Evolutionary conservation across 2,329 filamentous ascomycete genomes (phyloP), one percentile per base, ranked within the genome.

Genomic region (Hymenoscyphus fructigenus): DNA sequence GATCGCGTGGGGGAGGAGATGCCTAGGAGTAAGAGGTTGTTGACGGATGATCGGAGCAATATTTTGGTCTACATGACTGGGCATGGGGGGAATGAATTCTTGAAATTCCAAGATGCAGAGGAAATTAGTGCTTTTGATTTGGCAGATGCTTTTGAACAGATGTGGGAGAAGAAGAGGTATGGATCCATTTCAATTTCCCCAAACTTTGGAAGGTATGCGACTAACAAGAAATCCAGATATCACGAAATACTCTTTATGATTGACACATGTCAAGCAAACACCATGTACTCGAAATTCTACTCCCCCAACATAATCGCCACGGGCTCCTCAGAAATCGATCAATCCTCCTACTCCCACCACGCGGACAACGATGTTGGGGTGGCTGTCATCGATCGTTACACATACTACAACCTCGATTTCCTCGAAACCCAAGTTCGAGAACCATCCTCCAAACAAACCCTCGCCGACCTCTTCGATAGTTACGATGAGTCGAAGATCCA

Each of bases 211-310:
- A 14, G n/a, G 44, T 10, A 3, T 20, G 20, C 57, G 28, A 55
- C 67, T 68, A 57, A 70, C 57, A 17, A 38, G 12, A 41, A 36
- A 17, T 15, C 9, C 69, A 91, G 89, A 76, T 99, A 98, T 79
- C 92, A 98, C 77, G 95, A 99, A 79, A 88, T 99, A 71, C 86
- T 99, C 65, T 99, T 99, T 83, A 99, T 99, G 95, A 99, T 99
- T 79, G 95, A 99, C 78, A 99, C 95, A 0, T 99, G 95, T 81
- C 95, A 99, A 80, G 95, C 95, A 63, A 99, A 99, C 78, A 99
- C 95, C 36, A 97, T 99, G 93, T 99, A 97, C 81, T 94, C 89
- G 76, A 94, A 97, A 73, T 92, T 99, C 75, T 99, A 99, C 82
- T 96, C 93, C 5, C 94, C 94, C 58, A 98, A 98, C 75, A 97